Evolutionary conservation across 2,329 filamentous ascomycete genomes (phyloP).

Genomic region (Colletotrichum eremochloae): DNA sequence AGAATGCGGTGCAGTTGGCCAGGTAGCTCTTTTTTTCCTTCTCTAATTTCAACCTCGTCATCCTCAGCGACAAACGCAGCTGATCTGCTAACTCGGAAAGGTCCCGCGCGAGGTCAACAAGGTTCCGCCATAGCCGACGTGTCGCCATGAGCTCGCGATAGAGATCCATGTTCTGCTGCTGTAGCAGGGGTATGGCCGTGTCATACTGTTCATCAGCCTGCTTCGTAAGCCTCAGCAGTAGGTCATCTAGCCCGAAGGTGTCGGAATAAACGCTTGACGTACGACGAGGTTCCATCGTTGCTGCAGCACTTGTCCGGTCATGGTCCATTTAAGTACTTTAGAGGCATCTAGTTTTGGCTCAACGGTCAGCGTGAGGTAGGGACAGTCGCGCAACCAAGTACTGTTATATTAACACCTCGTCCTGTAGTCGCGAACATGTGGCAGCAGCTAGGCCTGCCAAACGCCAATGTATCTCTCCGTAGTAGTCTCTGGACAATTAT

Average conservation of each 20-base stretch:
- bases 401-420: too few relatives aligned
- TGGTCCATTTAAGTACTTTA: background rate
- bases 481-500: too few relatives aligned
- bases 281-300: conserved; percentile 11
- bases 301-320: background rate
- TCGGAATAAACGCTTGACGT: conserved; percentile 17
- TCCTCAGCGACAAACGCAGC: background rate
- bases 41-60: background rate
- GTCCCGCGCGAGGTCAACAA: background rate
- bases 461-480: too few relatives aligned
- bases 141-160: too few relatives aligned
- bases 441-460: too few relatives aligned
- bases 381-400: too few relatives aligned
- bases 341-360: conserved; percentile 4
- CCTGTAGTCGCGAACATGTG: too few relatives aligned
- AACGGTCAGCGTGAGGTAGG: background rate
- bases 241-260: conserved; percentile 6
- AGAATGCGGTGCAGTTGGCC: conserved; percentile 13
- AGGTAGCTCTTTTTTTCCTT: conserved; percentile 1
- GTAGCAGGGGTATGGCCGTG: background rate
- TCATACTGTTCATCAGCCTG: conserved; percentile 10
- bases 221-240: background rate
- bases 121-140: background rate
- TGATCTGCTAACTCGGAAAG: background rate
- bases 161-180: background rate